These are phyloP conservation scores for Solanum piurae DNA, from an alignment of 257 asterid species.

Conservation along the genomic window DNA sequence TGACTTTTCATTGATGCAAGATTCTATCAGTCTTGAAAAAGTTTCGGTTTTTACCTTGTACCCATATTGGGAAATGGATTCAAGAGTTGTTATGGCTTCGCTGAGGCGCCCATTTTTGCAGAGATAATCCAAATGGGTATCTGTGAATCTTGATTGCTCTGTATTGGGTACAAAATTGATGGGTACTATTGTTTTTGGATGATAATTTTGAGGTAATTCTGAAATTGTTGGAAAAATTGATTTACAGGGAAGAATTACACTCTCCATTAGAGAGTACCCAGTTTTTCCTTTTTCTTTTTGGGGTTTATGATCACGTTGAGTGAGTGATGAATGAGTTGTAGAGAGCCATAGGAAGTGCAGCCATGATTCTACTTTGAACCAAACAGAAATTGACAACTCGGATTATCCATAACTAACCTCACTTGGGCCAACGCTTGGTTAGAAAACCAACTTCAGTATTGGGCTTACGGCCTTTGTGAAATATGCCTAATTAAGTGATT, in stretches of 20 bases:
- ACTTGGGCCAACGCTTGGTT: not conserved
- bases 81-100: slow-evolving; percentile 49
- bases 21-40: slow-evolving; percentile 41
- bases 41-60: slow-evolving; percentile 43
- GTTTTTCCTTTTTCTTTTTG: not conserved
- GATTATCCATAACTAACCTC: not conserved
- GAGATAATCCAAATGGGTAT: slow-evolving; percentile 48
- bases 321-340: not conserved
- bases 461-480: not conserved
- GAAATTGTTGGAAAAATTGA: slow-evolving; percentile 19
- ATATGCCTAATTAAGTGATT: not conserved
- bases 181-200: not conserved
- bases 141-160: slow-evolving; percentile 7
- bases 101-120: slow-evolving; percentile 44
- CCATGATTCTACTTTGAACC: not conserved
- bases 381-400: not conserved
- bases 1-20: slow-evolving; percentile 41
- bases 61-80: slow-evolving; percentile 16
- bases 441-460: not conserved
- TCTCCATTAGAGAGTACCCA: slow-evolving; percentile 35
- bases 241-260: slow-evolving; percentile 45
- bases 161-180: slow-evolving; percentile 7
- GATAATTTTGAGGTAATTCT: slow-evolving; percentile 9
- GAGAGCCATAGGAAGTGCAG: not conserved
- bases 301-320: not conserved